Evolutionary conservation across 768 basidiomycete species (phyloP), one percentile per base, ranked within the genome.

Genomic region (Clitopilus hobsonii): DNA sequence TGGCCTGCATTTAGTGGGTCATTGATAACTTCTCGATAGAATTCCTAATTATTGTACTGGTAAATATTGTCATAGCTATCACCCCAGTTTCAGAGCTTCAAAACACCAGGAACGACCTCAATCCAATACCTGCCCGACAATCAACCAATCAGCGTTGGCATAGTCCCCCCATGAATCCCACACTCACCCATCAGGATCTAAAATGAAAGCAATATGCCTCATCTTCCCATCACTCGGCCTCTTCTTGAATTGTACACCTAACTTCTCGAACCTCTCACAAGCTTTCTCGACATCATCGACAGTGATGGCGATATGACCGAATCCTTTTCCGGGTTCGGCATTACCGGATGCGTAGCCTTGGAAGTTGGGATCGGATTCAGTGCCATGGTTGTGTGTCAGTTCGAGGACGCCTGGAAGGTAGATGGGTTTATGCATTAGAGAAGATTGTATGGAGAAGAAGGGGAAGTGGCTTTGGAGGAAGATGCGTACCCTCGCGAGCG

Each of bases 221-320:
- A 98, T 94, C 68, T 76, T 88, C 10, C 95, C 94, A 54, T 96
- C 95, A 1, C 78, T 81, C 14, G 84, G 86, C 59, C 79, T 81
- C 77, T 97, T 98, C 80, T 93, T 89, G 78, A 96, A 98, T 24
- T 73, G 69, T 22, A 96, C 94, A 1, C 85, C 85, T 8, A 91
- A 78, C 53, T 73, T 72, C 60, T 94, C 92, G 56, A 99, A 89
- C 24, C 92, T 80, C 49, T 80, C 87, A 58, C 92, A 95, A 5
- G 94, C 89, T 58, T 77, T 80, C 60, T 93, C 80, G 62, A 98
- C 78, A 65, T 97, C 79, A 59, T 88, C 87, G 28, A 94, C 91
- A 4, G 85, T 77, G 66, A 97, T 83, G 55, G 89, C 90, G 62
- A 95, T 92, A 70, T 97, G 95, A 0, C 94, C 93, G 64, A 94